Percentiles rank a stretch among this genome's conserved stretches.
These are phyloP conservation scores for Tetrahymena thermophila DNA, from an alignment of 73 alveolate species.

Conservation along the genomic window DNA sequence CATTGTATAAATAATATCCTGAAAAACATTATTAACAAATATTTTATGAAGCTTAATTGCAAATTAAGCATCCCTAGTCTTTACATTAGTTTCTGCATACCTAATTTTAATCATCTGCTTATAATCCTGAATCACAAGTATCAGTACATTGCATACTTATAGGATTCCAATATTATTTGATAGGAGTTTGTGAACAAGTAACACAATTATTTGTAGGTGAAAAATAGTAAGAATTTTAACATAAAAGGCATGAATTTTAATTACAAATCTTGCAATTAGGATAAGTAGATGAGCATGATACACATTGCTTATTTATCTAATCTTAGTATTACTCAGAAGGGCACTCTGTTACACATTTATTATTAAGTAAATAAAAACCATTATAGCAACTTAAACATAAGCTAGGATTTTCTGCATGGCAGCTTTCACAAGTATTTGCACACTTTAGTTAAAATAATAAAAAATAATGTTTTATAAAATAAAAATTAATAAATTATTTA, in stretches of 20 bases:
- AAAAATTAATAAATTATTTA: neutral
- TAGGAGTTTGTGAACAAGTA: neutral
- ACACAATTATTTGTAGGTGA: neutral
- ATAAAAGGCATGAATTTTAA: neutral
- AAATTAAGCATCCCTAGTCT: neutral
- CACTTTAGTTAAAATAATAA: too few species aligned
- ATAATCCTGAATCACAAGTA: neutral
- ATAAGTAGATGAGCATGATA: neutral
- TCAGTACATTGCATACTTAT: neutral
- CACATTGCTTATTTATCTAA: neutral
- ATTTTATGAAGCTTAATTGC: neutral
- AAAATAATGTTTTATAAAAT: too few species aligned
- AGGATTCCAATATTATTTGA: neutral
- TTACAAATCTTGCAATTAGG: neutral
- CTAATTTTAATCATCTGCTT: neutral
- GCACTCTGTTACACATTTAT: neutral
- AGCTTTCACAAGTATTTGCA: neutral
- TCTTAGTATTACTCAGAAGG: neutral
- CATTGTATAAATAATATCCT: neutral
- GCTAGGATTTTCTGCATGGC: neutral
- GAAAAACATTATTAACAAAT: neutral
- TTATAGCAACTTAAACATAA: neutral
- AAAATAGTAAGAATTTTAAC: neutral
- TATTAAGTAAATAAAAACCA: neutral
- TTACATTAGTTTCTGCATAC: neutral